These are phyloP conservation scores for Fusarium avenaceum DNA, from an alignment of 2,329 filamentous ascomycete species.

Conservation along the genomic window DNA sequence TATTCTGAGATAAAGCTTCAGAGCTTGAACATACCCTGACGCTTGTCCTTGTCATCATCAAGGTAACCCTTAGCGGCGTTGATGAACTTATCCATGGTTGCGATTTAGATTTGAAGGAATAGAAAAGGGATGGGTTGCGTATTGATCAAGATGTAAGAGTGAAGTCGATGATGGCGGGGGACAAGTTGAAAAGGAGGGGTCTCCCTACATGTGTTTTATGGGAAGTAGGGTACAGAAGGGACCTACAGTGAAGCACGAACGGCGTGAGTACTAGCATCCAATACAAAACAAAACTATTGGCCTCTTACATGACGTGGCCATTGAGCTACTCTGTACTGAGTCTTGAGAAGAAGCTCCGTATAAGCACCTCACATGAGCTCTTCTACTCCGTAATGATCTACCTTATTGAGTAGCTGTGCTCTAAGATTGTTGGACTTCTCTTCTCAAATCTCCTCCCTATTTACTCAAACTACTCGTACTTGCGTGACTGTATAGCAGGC, in stretches of 20 bases:
- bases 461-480: not conserved
- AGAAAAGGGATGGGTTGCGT: not conserved
- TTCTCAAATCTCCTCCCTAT: no score
- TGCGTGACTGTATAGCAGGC: conserved; percentile 2
- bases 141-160: conserved; percentile 7
- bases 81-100: conserved; percentile 57
- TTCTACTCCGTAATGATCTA: no score
- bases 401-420: no score
- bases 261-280: not conserved
- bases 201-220: conserved; percentile 14
- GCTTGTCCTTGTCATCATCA: conserved; percentile 49
- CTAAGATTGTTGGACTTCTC: not conserved
- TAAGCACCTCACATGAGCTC: no score
- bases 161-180: conserved; percentile 27
- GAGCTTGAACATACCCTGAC: conserved; percentile 38
- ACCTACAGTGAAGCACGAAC: conserved; percentile 2
- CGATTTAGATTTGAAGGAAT: not conserved
- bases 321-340: not conserved
- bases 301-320: not conserved
- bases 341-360: not conserved
- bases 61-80: conserved; percentile 57
- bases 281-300: conserved; percentile 5
- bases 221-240: not conserved
- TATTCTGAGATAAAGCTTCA: not conserved
- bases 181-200: conserved; percentile 29